Evolutionary conservation across 2,329 filamentous ascomycete species (phyloP), one percentile per base, ranked within the genome.

Genomic region (Fusarium gaditjirri): DNA sequence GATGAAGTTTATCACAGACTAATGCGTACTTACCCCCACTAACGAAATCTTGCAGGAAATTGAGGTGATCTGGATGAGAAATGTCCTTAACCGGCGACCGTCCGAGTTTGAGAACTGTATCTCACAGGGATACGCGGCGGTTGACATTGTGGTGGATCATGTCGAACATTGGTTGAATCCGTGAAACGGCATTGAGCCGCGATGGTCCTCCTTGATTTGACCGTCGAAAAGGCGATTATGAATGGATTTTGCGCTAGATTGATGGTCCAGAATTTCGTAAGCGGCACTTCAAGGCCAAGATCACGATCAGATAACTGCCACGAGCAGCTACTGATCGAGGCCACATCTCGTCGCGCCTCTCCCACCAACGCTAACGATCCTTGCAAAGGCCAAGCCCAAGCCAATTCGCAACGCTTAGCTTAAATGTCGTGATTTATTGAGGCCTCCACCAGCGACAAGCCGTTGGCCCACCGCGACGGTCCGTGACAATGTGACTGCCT

Each of bases 1-100:
- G 25, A 42, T 29, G 27, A 49, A 27, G 6, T 35, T 17, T 23
- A 44, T 50, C 49, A 23, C 23, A 14, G 11, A 27, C 62, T 56
- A 62, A 61, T 68, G 65, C 35, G 38, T 9, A 13, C 43, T 50
- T 42, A 27, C 64, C 64, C 64, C 61, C 61, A 50, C 61, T 31
- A 36, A n/a, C 21, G 47, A 50, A 68, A 55, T 50, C 31, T 54
- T 39, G 31, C 29, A 43, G 42, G 27, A 17, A 29, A 17, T 23
- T 39, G 31, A 55, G 42, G 42, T 59, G 42, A 54, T 54, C 19
- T 33, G n/a, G 27, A 31, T 16, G 38, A 27, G 13, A 12, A 25
- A n/a, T 29, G 12, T 2, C 16, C 12, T 17, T 21, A 7, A 17
- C 4, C 4, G 23, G n/a, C 39, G 19, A 27, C 41, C 21, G 31